Conservation (phyloP, 495 filamentous ascomycete genomes). For the Aspergillus biplanus region DNA sequence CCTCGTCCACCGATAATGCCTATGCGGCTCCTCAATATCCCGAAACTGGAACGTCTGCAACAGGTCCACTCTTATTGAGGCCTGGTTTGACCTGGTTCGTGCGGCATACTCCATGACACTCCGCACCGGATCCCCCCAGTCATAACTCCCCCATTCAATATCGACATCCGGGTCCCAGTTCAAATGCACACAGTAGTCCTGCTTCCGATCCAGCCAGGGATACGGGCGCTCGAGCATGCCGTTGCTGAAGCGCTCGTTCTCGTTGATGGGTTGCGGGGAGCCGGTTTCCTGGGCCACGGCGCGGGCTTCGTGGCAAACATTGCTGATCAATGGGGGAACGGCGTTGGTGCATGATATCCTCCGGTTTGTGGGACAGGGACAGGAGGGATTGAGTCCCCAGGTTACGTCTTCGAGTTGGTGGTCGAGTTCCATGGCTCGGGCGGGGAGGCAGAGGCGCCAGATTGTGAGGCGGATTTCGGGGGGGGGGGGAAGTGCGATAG, state of each 20-base stretch:
- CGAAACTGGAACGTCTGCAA: background rate
- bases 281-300: slow-evolving; percentile 2
- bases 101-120: slow-evolving; percentile 10
- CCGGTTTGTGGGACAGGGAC: background rate
- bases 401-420: background rate
- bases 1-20: slow-evolving; percentile 5
- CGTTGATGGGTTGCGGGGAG: background rate
- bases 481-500: background rate
- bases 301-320: slow-evolving; percentile 6
- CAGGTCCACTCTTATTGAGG: background rate
- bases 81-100: background rate
- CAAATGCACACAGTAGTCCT: background rate
- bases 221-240: background rate
- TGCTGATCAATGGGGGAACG: slow-evolving; percentile 2
- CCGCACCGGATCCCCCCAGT: slow-evolving; percentile 5
- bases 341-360: background rate
- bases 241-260: background rate
- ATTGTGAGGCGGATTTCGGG: background rate
- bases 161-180: slow-evolving; percentile 1
- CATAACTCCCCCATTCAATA: slow-evolving; percentile 4
- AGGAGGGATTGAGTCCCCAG: background rate
- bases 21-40: background rate
- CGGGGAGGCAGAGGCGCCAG: slow-evolving; percentile 1
- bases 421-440: slow-evolving; percentile 5
- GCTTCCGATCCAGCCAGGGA: background rate